Percentiles rank a stretch among this genome's conserved stretches.
Evolutionary conservation across 2,329 filamentous ascomycete species (phyloP).

Genomic region (Chlorencoelia australis): DNA sequence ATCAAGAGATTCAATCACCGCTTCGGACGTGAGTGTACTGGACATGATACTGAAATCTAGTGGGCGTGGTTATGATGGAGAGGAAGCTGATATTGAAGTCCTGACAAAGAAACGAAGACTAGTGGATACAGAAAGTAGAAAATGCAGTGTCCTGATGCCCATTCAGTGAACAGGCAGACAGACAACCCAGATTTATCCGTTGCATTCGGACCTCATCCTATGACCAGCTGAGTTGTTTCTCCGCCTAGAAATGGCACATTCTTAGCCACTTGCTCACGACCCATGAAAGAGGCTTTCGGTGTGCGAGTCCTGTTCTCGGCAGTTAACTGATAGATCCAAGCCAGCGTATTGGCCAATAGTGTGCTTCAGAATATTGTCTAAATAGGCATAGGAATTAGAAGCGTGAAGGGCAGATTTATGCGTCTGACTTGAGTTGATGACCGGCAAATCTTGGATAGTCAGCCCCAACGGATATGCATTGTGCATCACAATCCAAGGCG

Average conservation of each 20-base stretch:
- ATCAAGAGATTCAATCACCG: conserved; percentile 3
- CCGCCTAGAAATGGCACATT: conserved; percentile 1
- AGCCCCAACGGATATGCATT: conserved; percentile 1
- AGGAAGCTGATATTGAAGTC: conserved; percentile 1
- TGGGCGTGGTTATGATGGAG: conserved; percentile 1
- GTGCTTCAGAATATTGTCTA: not conserved
- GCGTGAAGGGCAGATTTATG: not conserved
- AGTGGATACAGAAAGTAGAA: conserved; percentile 2
- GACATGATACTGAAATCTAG: conserved; percentile 1
- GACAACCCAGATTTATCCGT: conserved; percentile 1
- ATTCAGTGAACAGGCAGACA: conserved; percentile 2
- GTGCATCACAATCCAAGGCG: not conserved
- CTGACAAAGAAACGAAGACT: conserved; percentile 2
- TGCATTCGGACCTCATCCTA: conserved; percentile 3
- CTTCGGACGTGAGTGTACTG: conserved; percentile 2
- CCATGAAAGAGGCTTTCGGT: not conserved
- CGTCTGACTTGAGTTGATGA: not conserved
- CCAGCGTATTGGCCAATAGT: conserved; percentile 1
- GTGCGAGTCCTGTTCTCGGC: not conserved
- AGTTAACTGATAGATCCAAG: conserved; percentile 1
- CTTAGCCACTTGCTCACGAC: not conserved
- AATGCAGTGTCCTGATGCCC: conserved; percentile 1
- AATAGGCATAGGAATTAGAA: not conserved
- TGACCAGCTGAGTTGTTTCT: conserved; percentile 1
- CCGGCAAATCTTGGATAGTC: conserved; percentile 1